Evolutionary conservation across 1,284 basidiomycete species (phyloP), one percentile per base, ranked within the genome.

Genomic region (Butyriboletus appendiculatus): DNA sequence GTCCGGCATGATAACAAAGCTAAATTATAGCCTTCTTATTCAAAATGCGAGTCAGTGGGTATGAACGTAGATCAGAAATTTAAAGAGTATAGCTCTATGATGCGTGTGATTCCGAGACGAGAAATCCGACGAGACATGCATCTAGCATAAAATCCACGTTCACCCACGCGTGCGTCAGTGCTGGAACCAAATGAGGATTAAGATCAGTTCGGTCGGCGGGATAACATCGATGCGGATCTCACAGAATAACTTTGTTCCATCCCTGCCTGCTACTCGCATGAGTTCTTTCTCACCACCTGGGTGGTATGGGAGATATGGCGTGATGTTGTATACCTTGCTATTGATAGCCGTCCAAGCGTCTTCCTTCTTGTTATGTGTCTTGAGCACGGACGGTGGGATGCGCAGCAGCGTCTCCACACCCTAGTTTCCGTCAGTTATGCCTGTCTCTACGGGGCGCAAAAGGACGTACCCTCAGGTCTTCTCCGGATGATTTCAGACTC

Each of bases 321-420:
- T 96, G 45, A 99, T 91, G 70, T 99, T 98, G 76, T 99, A 99
- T 22, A 99, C 95, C 68, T 92, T 96, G 45, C 95, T 95, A 61
- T 90, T 86, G 73, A 98, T 89, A 0, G 86, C 88, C 7, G 94
- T 86, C 96, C 96, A 99, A 1, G 94, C 95, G 71, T 99, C 95
- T 47, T 90, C 86, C n/a, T 74, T 78, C 37, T 80, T 88, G 59
- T 90, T 86, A 70, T 98, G 96, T 66, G 81, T 74, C 66, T 92
- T 92, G 49, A 99, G 78, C 67, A 94, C 84, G 0, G 88, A 90
- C 10, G 91, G 85, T 5, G 94, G 88, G 51, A 99, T 85, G 32
- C 94, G 84, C 65, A 85, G 70, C 2, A 94, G 69, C 11, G 76
- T 75, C 51, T 86, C 81, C 15, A 86, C 81, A 5, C 88, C 87